These are phyloP conservation scores for Geotrichum restrictum DNA, from an alignment of 1,139 yeast genomes.

Conservation along the genomic window DNA sequence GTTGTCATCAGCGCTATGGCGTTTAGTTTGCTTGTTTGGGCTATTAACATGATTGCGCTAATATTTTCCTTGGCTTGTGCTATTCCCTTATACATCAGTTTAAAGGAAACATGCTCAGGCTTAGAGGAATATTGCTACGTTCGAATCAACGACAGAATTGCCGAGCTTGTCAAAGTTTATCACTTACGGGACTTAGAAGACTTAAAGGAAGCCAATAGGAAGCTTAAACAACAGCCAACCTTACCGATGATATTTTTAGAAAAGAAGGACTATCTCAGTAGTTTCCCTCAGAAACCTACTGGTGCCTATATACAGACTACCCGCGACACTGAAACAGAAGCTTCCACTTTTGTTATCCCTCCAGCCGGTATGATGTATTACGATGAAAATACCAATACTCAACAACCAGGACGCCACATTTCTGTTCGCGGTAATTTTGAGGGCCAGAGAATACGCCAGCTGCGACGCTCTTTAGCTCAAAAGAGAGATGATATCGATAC, in stretches of 20 bases:
- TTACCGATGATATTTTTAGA: conserved; percentile 23
- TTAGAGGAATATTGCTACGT: conserved; percentile 58
- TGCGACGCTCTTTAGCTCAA: too few relatives aligned
- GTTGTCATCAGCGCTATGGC: conserved; percentile 70
- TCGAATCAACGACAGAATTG: conserved; percentile 54
- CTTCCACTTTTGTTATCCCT: too few relatives aligned
- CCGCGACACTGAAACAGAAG: too few relatives aligned
- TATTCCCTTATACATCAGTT: conserved; percentile 52
- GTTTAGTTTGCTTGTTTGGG: conserved; percentile 69
- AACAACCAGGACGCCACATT: too few relatives aligned
- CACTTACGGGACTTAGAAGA: conserved; percentile 39
- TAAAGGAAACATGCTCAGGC: conserved; percentile 40
- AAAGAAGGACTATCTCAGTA: too few relatives aligned
- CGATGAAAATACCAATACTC: too few relatives aligned
- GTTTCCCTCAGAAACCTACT: too few relatives aligned
- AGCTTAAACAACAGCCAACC: conserved; percentile 28
- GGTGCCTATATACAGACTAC: too few relatives aligned
- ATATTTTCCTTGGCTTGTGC: conserved; percentile 54
- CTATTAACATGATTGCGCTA: conserved; percentile 60
- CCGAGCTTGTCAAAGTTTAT: conserved; percentile 47
- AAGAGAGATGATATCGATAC: too few relatives aligned
- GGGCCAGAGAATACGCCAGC: too few relatives aligned
- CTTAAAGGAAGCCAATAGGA: conserved; percentile 30
- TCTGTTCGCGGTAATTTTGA: too few relatives aligned
- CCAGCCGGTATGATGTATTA: too few relatives aligned